Evolutionary conservation across 768 basidiomycete species (phyloP).

Genomic region (Lepiota brunneoincarnata): DNA sequence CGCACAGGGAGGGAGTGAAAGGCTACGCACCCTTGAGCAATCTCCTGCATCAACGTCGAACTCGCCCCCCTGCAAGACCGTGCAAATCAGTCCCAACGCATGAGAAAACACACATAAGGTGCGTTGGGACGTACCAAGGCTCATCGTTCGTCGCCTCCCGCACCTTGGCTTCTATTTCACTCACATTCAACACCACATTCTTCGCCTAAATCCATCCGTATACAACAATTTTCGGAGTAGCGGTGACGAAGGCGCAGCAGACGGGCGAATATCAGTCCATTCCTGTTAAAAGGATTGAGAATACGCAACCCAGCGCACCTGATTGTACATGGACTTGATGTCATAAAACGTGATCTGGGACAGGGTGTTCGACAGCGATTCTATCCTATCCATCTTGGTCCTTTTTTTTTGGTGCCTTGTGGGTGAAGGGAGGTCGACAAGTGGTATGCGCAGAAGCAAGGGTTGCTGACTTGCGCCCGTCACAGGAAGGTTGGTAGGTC

Average conservation of each 20-base stretch:
- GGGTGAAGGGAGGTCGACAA: not conserved
- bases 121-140: conserved; percentile 72
- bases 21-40: conserved; percentile 79
- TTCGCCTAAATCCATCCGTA: conserved; percentile 72
- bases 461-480: too few relatives aligned
- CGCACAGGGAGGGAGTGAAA: conserved; percentile 5
- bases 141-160: conserved; percentile 97
- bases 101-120: not conserved
- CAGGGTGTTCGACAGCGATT: conserved; percentile 69
- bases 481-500: too few relatives aligned
- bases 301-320: conserved; percentile 42
- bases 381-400: conserved; percentile 69
- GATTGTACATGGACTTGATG: conserved; percentile 91
- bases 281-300: too few relatives aligned
- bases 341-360: conserved; percentile 90
- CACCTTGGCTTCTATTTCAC: conserved; percentile 97
- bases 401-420: conserved; percentile 13
- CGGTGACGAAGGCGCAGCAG: not conserved
- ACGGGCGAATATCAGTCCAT: not conserved
- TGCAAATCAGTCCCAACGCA: conserved; percentile 1
- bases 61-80: conserved; percentile 79
- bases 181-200: conserved; percentile 94
- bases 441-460: not conserved
- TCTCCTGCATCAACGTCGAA: conserved; percentile 97
- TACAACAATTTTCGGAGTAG: too few relatives aligned